Base-by-base conservation (phyloP, 2,329 filamentous ascomycete genomes). In the Phoma herbarum region DNA sequence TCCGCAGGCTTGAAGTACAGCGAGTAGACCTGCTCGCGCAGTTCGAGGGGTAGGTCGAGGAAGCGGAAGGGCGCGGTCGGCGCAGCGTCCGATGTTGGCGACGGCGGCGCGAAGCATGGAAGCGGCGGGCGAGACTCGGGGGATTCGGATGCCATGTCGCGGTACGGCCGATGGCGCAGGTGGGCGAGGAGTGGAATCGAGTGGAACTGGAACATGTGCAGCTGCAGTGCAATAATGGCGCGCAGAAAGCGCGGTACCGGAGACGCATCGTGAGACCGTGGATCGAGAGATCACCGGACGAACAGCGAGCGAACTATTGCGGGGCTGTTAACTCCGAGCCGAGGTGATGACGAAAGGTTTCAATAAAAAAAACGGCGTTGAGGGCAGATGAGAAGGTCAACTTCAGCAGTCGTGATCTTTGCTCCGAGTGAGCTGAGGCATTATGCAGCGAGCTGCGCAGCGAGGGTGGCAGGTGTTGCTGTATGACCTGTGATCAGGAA, bases 1-100 rank as follows among this genome's bases (percentile, higher is more conserved):
- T 70, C 62, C 4, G 63, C 58, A 3, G 72, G 72, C 25, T 63
- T 54, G 54, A 74, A 74, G 59, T 75, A 74, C 20, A 68, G 57
- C 11, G 64, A 63, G 59, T 74, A 76, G n/a, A 76, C 62, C 8
- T 65, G 57, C 42, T 76, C 72, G 28, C 74, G 69, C 14, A 76
- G 59, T 39, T 76, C 74, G 8, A 73, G 63, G 0, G 74, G 73
- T 1, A 76, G 59, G n/a, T 53, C 59, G 16, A 76, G 63, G 49
- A 76, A 69, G 9, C 65, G 72, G 35, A 68, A 75, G 7, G 60
- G 57, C 11, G 41, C 33, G 10, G 16, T n/a, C 1, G 45, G 44
- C 22, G 52, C n/a, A 7, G 20, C n/a, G 23, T 20, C 35, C n/a
- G 25, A 28, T 43, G 22, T 12, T 20, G 22, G 25, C 8, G 23